Base-by-base conservation (phyloP, 2,329 filamentous ascomycete genomes). In the Amauroascus niger region DNA sequence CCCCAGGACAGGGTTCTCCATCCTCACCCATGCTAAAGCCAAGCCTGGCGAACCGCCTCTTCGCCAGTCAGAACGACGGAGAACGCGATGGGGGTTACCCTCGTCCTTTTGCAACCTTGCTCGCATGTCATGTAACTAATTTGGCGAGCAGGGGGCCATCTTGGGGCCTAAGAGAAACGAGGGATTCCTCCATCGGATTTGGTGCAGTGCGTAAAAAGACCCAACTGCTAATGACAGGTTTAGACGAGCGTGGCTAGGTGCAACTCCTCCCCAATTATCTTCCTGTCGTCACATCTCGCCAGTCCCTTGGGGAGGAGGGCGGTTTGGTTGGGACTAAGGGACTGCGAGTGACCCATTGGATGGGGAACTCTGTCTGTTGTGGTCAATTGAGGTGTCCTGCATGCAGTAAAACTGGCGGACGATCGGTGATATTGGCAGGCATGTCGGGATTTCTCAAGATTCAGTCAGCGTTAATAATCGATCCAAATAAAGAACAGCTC, bases 1-100 rank as follows among this genome's bases (percentile, higher is more conserved):
- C n/a, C n/a, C 33, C 37, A n/a, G 35, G 24, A 20, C 44, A 46
- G 46, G 46, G 32, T 49, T 49, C 46, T 49, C 46, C 46, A 28
- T 39, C 33, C 46, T 49, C 33, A 33, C 32, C 11, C 28, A 6
- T 28, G 32, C 20, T 49, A 20, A 18, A 22, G 46, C 46, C 46
- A 49, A 49, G 46, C 18, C 46, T n/a, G 20, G 13, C 32, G 24
- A 41, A 16, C 32, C 18, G 14, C 16, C 28, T 39, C 18, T 49
- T 11, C 13, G 16, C 46, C 46, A 49, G 46, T 49, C 32, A 49
- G 33, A 37, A 28, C 8, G 46, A 11, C 6, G 22, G 33, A 16
- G 26, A 49, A 2, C 30, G 16, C 33, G 33, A 22, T 32, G 26
- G n/a, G n/a, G n/a, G n/a, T n/a, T n/a, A 49, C 11, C 33, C 14